A percentile compares a stretch with the other conserved stretches of the same genome.
Evolutionary conservation across 176 grass and related monocot genomes (phyloP).

Genomic region (Oryza meyeriana): DNA sequence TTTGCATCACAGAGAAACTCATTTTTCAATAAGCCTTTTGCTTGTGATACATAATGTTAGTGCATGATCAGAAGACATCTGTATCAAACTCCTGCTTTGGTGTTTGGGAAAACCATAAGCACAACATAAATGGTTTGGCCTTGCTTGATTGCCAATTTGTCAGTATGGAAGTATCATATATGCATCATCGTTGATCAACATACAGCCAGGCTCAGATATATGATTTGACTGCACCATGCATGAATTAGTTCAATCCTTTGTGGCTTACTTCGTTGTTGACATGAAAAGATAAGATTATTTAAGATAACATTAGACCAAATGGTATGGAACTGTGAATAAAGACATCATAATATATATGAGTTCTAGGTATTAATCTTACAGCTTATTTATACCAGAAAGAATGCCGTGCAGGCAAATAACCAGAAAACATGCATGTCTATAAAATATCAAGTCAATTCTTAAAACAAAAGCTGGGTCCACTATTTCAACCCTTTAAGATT

Average conservation of each 20-base stretch:
- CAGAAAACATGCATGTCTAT: not conserved
- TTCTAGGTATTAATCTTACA: conserved; percentile 1
- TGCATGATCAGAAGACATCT: not conserved
- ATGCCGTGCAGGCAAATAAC: not conserved
- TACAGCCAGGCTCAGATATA: not conserved
- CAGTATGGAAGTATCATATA: conserved; percentile 10
- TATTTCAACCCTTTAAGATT: not conserved
- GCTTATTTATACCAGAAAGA: conserved; percentile 1
- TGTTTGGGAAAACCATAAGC: not conserved
- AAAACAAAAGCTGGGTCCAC: not conserved
- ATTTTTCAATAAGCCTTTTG: conserved; percentile 1
- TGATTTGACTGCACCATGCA: not conserved
- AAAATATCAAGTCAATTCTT: not conserved
- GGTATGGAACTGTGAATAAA: not conserved
- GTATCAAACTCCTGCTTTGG: not conserved
- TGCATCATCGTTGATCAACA: not conserved
- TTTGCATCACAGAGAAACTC: conserved; percentile 4
- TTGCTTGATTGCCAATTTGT: not conserved
- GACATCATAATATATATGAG: not conserved
- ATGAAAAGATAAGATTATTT: not conserved
- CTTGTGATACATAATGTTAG: not conserved
- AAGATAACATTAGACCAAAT: not conserved
- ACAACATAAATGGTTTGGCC: conserved; percentile 6
- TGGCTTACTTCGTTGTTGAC: not conserved
- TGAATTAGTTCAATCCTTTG: not conserved